Percentiles rank a stretch among this genome's conserved stretches.
Conservation (phyloP, 2,329 filamentous ascomycete genomes). For the Cryphonectria japonica region DNA sequence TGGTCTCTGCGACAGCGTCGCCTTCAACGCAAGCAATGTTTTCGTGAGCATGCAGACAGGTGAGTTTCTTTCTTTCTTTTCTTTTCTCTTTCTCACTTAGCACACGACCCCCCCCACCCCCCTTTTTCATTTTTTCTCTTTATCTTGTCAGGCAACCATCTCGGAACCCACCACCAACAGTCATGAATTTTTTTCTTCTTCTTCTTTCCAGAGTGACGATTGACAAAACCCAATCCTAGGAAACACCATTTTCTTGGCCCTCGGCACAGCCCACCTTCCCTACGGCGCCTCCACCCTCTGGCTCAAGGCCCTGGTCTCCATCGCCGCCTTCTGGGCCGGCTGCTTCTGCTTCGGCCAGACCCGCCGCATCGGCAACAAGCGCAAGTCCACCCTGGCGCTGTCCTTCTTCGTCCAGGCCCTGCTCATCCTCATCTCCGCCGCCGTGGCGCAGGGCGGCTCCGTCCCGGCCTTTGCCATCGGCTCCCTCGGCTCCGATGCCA, state of each 20-base stretch:
- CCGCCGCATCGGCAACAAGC: conserved; percentile 30
- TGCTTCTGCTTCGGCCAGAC: conserved; percentile 51
- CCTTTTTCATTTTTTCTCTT: neutral
- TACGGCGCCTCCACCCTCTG: conserved; percentile 50
- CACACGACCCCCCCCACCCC: neutral
- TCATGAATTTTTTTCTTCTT: neutral
- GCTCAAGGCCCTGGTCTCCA: conserved; percentile 46
- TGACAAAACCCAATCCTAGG: conserved; percentile 39
- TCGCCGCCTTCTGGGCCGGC: conserved; percentile 56
- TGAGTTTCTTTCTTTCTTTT: neutral
- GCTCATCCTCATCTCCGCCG: conserved; percentile 56
- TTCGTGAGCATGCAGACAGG: conserved; percentile 48
- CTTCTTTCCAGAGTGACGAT: too few relatives aligned
- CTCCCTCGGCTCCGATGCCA: conserved; percentile 42
- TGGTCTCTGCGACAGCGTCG: conserved; percentile 45
- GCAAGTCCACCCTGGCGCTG: conserved; percentile 42
- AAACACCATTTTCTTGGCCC: conserved; percentile 66
- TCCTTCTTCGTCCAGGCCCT: conserved; percentile 57
- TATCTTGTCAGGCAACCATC: neutral
- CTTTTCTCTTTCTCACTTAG: neutral
- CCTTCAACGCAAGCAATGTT: conserved; percentile 45
- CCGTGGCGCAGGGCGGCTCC: conserved; percentile 51
- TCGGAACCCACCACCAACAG: neutral
- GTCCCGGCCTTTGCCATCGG: conserved; percentile 47
- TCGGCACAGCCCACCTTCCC: conserved; percentile 59